Evolutionary conservation across 495 filamentous ascomycete species (phyloP).

Genomic region (Aspergillus asperescens): DNA sequence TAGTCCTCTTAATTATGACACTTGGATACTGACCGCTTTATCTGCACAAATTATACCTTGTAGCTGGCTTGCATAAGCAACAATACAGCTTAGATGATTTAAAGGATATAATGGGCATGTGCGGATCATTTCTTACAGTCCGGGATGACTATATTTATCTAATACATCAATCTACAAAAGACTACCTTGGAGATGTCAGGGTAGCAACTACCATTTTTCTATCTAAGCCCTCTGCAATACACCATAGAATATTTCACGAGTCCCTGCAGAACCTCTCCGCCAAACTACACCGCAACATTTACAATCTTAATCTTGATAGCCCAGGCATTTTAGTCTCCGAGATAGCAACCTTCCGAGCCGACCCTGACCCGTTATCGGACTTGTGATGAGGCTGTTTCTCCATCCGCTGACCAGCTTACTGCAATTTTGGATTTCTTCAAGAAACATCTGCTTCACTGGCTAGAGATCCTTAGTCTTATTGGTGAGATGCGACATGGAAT

Average conservation of each 20-base stretch:
- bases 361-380: not conserved
- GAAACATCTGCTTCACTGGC: constrained; percentile 6
- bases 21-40: not conserved
- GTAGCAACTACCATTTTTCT: not conserved
- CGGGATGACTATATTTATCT: not conserved
- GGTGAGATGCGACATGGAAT: constrained; percentile 3
- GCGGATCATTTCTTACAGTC: not conserved
- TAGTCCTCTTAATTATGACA: no score
- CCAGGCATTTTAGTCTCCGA: not conserved
- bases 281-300: not conserved
- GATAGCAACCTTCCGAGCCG: not conserved
- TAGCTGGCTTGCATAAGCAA: not conserved
- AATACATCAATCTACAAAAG: not conserved
- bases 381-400: constrained; percentile 4
- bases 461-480: constrained; percentile 6
- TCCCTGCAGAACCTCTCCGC: not conserved
- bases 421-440: not conserved
- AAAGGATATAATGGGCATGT: not conserved
- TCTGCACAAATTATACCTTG: not conserved
- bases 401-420: not conserved
- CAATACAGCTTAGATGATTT: no score
- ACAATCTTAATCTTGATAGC: not conserved
- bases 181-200: not conserved
- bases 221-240: not conserved
- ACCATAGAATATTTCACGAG: not conserved